Conservation (phyloP, 2,329 filamentous ascomycete species). For the Fusarium siculi region DNA sequence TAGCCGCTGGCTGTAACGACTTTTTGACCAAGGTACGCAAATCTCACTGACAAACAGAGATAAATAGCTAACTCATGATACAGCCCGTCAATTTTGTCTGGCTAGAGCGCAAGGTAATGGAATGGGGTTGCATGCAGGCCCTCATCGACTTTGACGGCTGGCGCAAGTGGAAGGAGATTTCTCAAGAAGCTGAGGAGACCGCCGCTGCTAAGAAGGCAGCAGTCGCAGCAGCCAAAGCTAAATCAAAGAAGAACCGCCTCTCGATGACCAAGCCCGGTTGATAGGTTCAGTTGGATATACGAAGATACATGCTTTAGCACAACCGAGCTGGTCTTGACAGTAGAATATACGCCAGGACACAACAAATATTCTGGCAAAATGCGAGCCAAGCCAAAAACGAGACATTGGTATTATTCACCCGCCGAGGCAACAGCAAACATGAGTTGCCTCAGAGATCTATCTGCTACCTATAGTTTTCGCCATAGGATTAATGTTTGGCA, state of each 20-base stretch:
- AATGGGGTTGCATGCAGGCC: slow-evolving; percentile 99
- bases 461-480: slow-evolving; percentile 4
- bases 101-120: slow-evolving; percentile 97
- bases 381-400: neutral
- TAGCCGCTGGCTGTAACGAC: slow-evolving; percentile 97
- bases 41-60: neutral
- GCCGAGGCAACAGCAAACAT: slow-evolving; percentile 21
- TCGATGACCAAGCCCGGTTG: slow-evolving; percentile 46
- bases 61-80: slow-evolving; percentile 19
- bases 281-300: slow-evolving; percentile 5
- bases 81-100: slow-evolving; percentile 97
- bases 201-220: slow-evolving; percentile 56
- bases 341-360: neutral
- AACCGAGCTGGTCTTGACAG: neutral
- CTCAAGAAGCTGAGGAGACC: slow-evolving; percentile 57
- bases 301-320: neutral
- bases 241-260: slow-evolving; percentile 58
- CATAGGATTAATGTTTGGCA: slow-evolving; percentile 28
- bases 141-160: slow-evolving; percentile 98
- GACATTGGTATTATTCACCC: neutral
- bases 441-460: slow-evolving; percentile 18
- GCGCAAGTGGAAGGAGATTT: slow-evolving; percentile 95
- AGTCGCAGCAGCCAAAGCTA: slow-evolving; percentile 48
- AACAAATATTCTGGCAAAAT: neutral
- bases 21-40: slow-evolving; percentile 90